Evolutionary conservation across 441 rosid genomes (phyloP), one percentile per base, ranked within the genome.

Genomic region (Geranium incanum): DNA sequence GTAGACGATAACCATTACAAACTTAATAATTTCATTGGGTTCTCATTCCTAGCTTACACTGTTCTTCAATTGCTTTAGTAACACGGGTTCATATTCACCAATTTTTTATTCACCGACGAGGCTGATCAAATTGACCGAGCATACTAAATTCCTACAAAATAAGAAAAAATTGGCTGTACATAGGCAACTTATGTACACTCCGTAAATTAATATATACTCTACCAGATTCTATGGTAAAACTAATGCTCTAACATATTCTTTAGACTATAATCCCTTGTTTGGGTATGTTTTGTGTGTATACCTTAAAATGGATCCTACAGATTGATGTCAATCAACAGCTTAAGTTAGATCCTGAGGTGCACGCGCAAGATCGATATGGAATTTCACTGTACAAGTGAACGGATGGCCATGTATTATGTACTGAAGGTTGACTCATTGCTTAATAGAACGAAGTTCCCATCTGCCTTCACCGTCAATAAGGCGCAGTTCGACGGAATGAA

Each of bases 391-490:
- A 28, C 33, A 28, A 28, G 33, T 28, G 33, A 28, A 28, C 1
- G 33, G 33, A 28, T 28, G 33, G 33, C 33, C 33, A 28, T 28
- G 33, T 28, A 28, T 28, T 28, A 28, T 28, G 33, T 37, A 28
- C 33, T 28, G 57, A 19, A 13, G 55, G 63, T 62, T 62, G 36
- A 23, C 70, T 87, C 85, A 84, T 69, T 85, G 95, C 75, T 81
- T 85, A 45, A 95, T 89, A 23, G 85, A 66, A 36, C 92, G 96
- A n/a, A 95, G 95, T 79, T 95, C 94, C 99, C 99, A 95, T 72
- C 86, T 82, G 57, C 98, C 99, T 87, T 95, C 99, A 50, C 98
- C 99, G 71, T 95, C 98, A 59, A 89, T 88, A 74, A 95, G 87
- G 81, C 95, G 85, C 57, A 95, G 75, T 82, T 93, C 99, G 82